Base-by-base conservation (phyloP, 2,329 filamentous ascomycete genomes). In the Clarireedia paspali region DNA sequence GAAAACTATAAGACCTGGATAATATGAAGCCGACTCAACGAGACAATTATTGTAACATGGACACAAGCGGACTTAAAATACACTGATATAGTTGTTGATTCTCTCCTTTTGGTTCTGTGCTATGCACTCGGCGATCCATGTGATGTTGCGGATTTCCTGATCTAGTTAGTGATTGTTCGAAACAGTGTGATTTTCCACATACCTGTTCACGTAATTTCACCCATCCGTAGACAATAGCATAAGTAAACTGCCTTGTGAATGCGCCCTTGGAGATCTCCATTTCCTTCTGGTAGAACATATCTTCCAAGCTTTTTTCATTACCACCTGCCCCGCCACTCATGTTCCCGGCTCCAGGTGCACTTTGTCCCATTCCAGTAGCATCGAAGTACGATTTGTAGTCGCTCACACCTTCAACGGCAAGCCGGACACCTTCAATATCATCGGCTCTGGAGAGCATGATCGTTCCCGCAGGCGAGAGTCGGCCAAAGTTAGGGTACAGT, bases 81-180 rank as follows among this genome's bases (percentile, higher is more conserved):
- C 94, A 74, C 91, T 96, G 72, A 99, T 99, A 74, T 95, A 99
- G 75, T 97, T 99, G 66, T 89, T 88, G 71, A 99, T 97, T 70
- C 94, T 84, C 74, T 99, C 94, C 78, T 99, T 99, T 75, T 99
- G 94, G 77, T 96, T 96, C 75, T 99, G 94, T 55, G 94, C 94
- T 81, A 99, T 99, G 76, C 94, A 99, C 74, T 99, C 94, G 23
- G 94, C 88, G 72, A 99, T 99, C 94, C 94, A 99, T 51, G 94
- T 97, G 69, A 99, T 96, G 74, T 99, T 99, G 63, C 94, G 88
- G 67, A 97, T 96, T 87, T 99, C 94, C 91, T 97, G 60, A 20
- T 3, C 20, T 42, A 26, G 67, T 78, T 67, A 75, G 70, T 54
- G 52, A 40, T 54, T 42, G 27, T 23, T 6, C n/a, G 17, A n/a